These are phyloP conservation scores for Cymodocea nodosa DNA, from an alignment of 116 monocot genomes.

Conservation along the genomic window DNA sequence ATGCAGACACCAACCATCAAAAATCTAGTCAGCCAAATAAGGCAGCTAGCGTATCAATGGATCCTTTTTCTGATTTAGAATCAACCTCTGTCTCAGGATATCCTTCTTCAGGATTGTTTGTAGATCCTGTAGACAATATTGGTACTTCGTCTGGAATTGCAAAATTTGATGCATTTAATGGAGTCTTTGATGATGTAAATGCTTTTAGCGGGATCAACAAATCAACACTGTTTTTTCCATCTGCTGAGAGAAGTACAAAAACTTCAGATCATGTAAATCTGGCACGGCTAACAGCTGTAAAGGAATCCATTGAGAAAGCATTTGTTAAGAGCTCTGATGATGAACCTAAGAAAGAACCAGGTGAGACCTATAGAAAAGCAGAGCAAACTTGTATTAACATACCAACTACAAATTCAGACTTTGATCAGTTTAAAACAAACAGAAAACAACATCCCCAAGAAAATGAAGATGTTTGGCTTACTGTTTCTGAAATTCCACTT, in stretches of 20 bases:
- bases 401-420: slow-evolving; percentile 10
- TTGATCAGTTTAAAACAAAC: slow-evolving; percentile 15
- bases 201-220: slow-evolving; percentile 36
- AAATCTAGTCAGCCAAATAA: slow-evolving; percentile 4
- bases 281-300: slow-evolving; percentile 3
- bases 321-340: slow-evolving; percentile 14
- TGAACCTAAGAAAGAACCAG: slow-evolving; percentile 10
- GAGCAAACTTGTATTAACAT: slow-evolving; percentile 9
- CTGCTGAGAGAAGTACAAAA: slow-evolving; percentile 18
- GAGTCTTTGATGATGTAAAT: slow-evolving; percentile 42
- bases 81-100: slow-evolving; percentile 31
- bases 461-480: slow-evolving; percentile 70
- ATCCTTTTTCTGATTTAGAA: slow-evolving; percentile 71
- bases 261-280: slow-evolving; percentile 7
- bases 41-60: slow-evolving; percentile 9
- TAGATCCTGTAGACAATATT: slow-evolving; percentile 49
- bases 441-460: slow-evolving; percentile 20
- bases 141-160: slow-evolving; percentile 22
- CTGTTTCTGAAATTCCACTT: slow-evolving; percentile 82
- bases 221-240: slow-evolving; percentile 24
- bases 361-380: slow-evolving; percentile 5
- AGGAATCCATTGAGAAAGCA: slow-evolving; percentile 9
- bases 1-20: slow-evolving; percentile 7
- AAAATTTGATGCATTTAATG: slow-evolving; percentile 17
- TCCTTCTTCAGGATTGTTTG: slow-evolving; percentile 38